These are phyloP conservation scores for Talaromyces sp. DNA, from an alignment of 2,329 filamentous ascomycete genomes.

Conservation along the genomic window DNA sequence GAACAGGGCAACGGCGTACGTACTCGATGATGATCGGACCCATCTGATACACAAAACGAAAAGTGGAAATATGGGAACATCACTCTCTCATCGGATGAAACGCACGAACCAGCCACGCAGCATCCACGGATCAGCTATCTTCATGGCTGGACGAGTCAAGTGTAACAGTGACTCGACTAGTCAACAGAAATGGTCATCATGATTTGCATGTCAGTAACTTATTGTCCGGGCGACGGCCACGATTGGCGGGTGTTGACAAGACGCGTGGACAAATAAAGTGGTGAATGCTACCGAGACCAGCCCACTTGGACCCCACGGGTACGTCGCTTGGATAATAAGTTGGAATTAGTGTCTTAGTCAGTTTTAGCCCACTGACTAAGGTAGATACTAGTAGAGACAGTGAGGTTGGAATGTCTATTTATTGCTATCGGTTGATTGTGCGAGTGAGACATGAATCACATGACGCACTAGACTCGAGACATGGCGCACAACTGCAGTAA, in stretches of 20 bases:
- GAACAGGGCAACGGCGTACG: background rate
- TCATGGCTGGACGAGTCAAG: background rate
- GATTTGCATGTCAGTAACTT: no score
- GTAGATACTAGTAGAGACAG: background rate
- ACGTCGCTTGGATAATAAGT: background rate
- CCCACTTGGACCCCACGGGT: background rate
- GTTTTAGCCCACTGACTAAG: background rate
- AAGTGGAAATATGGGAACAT: background rate
- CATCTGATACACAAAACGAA: background rate
- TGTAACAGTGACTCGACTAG: background rate
- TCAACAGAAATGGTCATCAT: background rate
- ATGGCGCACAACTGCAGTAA: background rate
- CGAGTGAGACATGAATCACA: background rate
- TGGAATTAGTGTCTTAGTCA: no score
- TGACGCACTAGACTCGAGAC: background rate
- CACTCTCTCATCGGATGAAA: background rate
- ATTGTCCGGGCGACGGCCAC: background rate
- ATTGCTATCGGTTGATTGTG: no score
- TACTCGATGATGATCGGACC: background rate
- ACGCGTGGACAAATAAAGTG: background rate
- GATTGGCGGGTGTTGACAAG: background rate
- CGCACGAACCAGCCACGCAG: background rate
- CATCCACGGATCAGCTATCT: background rate
- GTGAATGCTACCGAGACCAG: background rate
- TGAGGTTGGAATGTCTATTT: background rate